phyloP scores from a whole-genome alignment of 306 rosid species.

The Casuarina equisetifolia region DNA sequence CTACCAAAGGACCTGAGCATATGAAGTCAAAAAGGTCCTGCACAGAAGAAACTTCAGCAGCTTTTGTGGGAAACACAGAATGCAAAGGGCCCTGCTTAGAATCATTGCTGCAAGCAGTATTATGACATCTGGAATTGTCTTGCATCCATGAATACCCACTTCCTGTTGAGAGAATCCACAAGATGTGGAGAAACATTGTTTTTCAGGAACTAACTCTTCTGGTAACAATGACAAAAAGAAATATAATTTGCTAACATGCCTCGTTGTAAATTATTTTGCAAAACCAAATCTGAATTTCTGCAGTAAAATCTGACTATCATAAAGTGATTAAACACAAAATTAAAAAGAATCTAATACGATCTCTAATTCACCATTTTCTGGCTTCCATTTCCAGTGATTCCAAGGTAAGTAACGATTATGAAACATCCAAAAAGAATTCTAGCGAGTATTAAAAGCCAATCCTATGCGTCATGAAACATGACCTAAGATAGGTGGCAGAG shows the following conservation, averaged over 20 bases:
- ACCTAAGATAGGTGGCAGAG: neutral
- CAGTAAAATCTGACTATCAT: neutral
- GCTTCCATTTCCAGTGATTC: neutral
- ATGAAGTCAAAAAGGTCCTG: slow-evolving; percentile 74
- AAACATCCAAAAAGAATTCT: neutral
- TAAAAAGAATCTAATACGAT: neutral
- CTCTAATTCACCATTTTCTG: neutral
- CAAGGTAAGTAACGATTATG: neutral
- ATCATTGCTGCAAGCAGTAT: slow-evolving; percentile 28
- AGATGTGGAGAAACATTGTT: neutral
- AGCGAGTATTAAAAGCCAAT: neutral
- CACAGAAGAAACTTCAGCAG: slow-evolving; percentile 72
- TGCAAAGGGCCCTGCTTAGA: slow-evolving; percentile 34
- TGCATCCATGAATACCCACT: slow-evolving; percentile 72
- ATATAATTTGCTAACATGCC: neutral
- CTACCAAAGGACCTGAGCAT: slow-evolving; percentile 77
- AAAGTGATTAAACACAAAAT: neutral
- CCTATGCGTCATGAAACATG: neutral
- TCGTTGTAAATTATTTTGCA: neutral
- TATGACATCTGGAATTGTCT: slow-evolving; percentile 32
- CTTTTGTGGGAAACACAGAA: slow-evolving; percentile 55
- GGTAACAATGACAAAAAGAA: neutral
- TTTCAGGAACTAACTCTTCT: neutral
- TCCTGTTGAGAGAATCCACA: slow-evolving; percentile 45
- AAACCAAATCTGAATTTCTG: neutral